Evolutionary conservation across 345 rosid species (phyloP), one percentile per base, ranked within the genome.

Genomic region (Populus simonii): DNA sequence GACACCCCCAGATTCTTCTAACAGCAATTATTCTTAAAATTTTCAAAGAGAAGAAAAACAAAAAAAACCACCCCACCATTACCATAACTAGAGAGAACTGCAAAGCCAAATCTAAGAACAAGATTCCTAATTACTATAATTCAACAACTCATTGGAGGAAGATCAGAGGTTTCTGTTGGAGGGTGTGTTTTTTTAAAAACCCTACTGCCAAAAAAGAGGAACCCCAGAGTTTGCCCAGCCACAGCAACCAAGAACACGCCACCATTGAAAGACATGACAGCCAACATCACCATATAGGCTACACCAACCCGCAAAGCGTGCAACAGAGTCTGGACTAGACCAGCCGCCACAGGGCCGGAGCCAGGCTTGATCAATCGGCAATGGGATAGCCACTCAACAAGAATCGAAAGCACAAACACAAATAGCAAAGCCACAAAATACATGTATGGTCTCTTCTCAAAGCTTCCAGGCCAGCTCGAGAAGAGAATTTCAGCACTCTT

Each of bases 231-330:
- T 69, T 84, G 89, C 0, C 91, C 91, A 6, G 80, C 88, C 20
- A 88, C 74, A 0, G 87, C 83, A n/a, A 38, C 78, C 45, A 88
- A 53, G 36, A 86, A 78, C 53, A 88, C 84, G 2, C 89, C 90
- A 0, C 79, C 85, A 17, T 88, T 88, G 66, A 83, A 88, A 6
- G 90, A 86, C 90, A 88, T 88, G 25, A 88, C 80, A 18, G 84
- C 86, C 39, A 88, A 79, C 89, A 88, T 86, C 62, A 86, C 77
- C 78, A 83, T 13, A 27, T 86, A 86, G 7, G 81, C 75, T 45
- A 83, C 73, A 35, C 88, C 84, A 36, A 83, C 83, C 75, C 88
- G 74, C 4, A 83, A 36, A 5, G 74, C 74, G 61, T 82, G 76
- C 82, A 80, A 16, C 1, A 81, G 8, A 22, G 86, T 84, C 68